Base-by-base conservation (phyloP, 2,329 filamentous ascomycete species). In the Periconia sp. region DNA sequence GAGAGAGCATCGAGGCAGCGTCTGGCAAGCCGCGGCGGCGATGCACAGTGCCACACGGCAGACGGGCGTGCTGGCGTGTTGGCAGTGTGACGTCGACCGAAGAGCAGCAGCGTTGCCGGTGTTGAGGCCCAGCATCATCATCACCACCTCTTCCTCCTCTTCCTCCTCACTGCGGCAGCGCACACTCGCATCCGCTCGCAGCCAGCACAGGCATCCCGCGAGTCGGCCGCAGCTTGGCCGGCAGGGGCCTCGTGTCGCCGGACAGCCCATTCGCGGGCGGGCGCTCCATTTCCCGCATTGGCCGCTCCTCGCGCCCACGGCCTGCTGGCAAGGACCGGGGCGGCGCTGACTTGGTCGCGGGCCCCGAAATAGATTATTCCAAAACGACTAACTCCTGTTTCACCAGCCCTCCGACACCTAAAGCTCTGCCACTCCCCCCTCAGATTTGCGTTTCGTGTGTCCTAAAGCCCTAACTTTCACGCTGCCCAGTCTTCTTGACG, bases 341-440 rank as follows among this genome's bases (percentile, higher is more conserved):
- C 28, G 17, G 43, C 44, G 53, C 57, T 60, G 55, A 57, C 54
- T 56, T 56, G 57, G 46, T 48, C 44, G 37, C 43, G 52, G 50
- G 46, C 30, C 43, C 56, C 48, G 44, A 57, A 66, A 66, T 68
- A 66, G 63, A 63, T 55, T 50, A 56, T 58, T 61, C 62, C 61
- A 59, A 69, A 65, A 68, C 65, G 48, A 53, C 65, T 60, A 66
- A 55, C 61, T 66, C 65, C 66, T 67, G 66, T 70, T 69, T 69
- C 66, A 69, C 56, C 56, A 60, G 53, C 54, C 54, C 63, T 68
- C 65, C 56, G 59, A 68, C 65, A 68, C 65, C 65, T 70, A 65
- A 70, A 68, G 61, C 55, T 48, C 56, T 59, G 59, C 64, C 59
- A 54, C 57, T 64, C 61, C 64, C 65, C 66, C 65, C 59, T 66